phyloP scores from a whole-genome alignment of 2,329 filamentous ascomycete genomes.

The Triangularia verruculosa region DNA sequence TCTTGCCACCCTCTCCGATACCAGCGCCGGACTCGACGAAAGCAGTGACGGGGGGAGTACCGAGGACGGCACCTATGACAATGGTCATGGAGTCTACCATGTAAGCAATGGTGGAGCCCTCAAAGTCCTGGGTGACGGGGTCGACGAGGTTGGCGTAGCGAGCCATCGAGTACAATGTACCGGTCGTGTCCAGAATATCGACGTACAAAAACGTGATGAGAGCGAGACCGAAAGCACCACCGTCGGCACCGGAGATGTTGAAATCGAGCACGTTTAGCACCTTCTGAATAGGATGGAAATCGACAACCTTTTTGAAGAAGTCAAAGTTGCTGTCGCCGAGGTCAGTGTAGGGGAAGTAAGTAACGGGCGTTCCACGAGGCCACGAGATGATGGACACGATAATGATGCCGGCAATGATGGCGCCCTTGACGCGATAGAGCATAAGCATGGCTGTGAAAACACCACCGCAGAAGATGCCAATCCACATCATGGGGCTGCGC shows the following conservation, averaged over 20 bases:
- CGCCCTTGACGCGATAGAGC: constrained; percentile 84
- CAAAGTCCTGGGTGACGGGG: constrained; percentile 80
- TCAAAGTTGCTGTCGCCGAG: constrained; percentile 70
- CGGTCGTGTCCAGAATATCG: constrained; percentile 83
- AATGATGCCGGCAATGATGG: constrained; percentile 78
- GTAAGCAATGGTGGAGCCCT: constrained; percentile 80
- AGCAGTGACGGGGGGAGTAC: constrained; percentile 76
- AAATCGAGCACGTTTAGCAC: constrained; percentile 72
- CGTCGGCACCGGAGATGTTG: constrained; percentile 61
- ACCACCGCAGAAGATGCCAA: constrained; percentile 83
- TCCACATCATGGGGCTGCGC: constrained; percentile 80
- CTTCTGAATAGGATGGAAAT: constrained; percentile 72
- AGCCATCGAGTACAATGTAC: constrained; percentile 87
- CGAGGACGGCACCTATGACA: constrained; percentile 75
- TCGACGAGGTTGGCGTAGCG: constrained; percentile 78
- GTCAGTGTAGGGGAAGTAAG: constrained; percentile 73
- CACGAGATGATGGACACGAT: constrained; percentile 86
- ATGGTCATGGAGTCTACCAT: constrained; percentile 77
- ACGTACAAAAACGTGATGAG: constrained; percentile 89
- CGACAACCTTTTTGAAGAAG: constrained; percentile 85
- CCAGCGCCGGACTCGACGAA: constrained; percentile 89
- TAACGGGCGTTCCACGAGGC: constrained; percentile 73
- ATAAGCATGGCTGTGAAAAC: constrained; percentile 76
- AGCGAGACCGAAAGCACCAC: constrained; percentile 75
- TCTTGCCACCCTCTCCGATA: constrained; percentile 82